These are phyloP conservation scores for Eucalyptus marginata DNA, from an alignment of 345 rosid species.

Conservation along the genomic window DNA sequence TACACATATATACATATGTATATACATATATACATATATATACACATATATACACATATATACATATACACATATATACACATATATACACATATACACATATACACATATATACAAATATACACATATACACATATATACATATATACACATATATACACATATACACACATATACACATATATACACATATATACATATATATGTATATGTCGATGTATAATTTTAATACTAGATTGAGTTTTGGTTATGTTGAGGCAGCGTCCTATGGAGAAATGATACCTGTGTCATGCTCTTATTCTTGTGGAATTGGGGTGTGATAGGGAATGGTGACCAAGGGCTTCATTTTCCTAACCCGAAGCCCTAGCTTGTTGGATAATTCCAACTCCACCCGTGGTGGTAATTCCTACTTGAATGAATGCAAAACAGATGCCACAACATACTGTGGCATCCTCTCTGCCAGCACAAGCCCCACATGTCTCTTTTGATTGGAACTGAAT, in stretches of 20 bases:
- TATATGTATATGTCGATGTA: accelerated
- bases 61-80: no score
- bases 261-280: no score
- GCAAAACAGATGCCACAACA: neutral
- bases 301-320: neutral
- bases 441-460: neutral
- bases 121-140: no score
- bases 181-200: accelerated
- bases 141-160: no score
- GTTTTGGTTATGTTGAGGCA: no score
- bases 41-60: accelerated
- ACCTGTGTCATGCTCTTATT: no score
- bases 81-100: accelerated
- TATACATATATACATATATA: no score
- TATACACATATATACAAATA: accelerated
- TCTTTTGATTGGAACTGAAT: neutral
- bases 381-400: neutral
- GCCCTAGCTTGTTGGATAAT: neutral
- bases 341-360: neutral
- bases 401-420: neutral
- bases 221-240: no score
- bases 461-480: neutral
- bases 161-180: no score
- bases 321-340: neutral
- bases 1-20: no score